phyloP scores from a whole-genome alignment of 108 stramenopile genomes.

The Parmales sp. region DNA sequence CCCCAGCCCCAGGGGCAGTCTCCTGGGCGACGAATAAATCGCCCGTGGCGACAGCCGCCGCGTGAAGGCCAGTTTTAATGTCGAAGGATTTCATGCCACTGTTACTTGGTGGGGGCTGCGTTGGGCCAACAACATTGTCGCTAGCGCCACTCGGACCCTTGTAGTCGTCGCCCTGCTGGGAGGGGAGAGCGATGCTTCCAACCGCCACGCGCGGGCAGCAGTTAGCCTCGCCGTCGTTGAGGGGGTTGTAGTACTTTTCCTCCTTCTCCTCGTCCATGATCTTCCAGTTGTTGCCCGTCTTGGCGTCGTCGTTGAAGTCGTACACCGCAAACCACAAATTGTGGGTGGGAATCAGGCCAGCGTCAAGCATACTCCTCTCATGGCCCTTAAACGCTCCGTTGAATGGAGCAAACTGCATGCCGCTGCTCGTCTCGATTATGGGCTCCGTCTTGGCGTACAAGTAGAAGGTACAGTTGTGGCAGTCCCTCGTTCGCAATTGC shows the following conservation, averaged over 20 bases:
- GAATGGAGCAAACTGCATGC: slow-evolving; percentile 47
- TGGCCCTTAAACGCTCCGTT: slow-evolving; percentile 52
- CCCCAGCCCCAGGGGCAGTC: neutral
- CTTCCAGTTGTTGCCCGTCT: slow-evolving; percentile 28
- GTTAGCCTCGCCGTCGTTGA: neutral
- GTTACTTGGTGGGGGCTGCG: no score
- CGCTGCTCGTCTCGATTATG: slow-evolving; percentile 53
- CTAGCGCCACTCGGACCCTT: neutral
- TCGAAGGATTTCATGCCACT: slow-evolving; percentile 6
- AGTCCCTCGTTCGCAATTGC: slow-evolving; percentile 61
- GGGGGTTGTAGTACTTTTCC: neutral
- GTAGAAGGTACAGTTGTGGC: slow-evolving; percentile 49
- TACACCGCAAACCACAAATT: slow-evolving; percentile 63
- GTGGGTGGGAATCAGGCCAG: slow-evolving; percentile 32
- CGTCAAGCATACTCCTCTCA: slow-evolving; percentile 24
- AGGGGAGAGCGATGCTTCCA: neutral
- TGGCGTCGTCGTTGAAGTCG: slow-evolving; percentile 60
- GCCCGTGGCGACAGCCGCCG: neutral
- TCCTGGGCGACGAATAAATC: neutral
- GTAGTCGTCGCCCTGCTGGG: neutral
- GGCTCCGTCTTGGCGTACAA: slow-evolving; percentile 67
- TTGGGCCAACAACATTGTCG: no score
- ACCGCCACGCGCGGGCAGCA: neutral
- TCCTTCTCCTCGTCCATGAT: slow-evolving; percentile 17
- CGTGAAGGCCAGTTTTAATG: neutral